Evolutionary conservation across 805 yeast genomes (phyloP).

Genomic region (Komagataella kurtzmanii): DNA sequence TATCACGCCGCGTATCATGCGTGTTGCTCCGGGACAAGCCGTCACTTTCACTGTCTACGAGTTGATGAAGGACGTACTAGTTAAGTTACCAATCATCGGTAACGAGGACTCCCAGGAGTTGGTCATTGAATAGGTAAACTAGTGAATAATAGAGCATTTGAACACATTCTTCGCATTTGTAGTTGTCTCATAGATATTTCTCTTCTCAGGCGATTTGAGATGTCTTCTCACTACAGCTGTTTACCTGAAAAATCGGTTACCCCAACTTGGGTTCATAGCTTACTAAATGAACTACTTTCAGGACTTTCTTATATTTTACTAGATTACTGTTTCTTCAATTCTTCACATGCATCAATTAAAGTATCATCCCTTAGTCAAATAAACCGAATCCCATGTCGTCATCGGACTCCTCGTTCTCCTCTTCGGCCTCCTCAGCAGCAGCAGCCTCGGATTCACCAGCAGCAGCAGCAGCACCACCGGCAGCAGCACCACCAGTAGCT

Average conservation of each 20-base stretch:
- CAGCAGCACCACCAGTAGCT: conserved; percentile 57
- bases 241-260: neutral
- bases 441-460: conserved; percentile 55
- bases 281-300: neutral
- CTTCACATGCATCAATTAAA: neutral
- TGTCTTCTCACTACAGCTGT: neutral
- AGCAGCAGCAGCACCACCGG: conserved; percentile 47
- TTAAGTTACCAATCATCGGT: conserved; percentile 17
- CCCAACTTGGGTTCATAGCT: neutral
- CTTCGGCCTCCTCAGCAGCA: conserved; percentile 42
- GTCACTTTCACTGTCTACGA: conserved; percentile 97
- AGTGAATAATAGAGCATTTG: neutral
- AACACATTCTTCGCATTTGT: neutral
- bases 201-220: neutral
- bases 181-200: neutral
- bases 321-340: neutral
- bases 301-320: neutral
- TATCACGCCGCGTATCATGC: conserved; percentile 96
- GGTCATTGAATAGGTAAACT: neutral
- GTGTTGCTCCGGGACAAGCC: conserved; percentile 99
- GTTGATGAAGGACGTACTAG: conserved; percentile 60
- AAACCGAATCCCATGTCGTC: conserved; percentile 94
- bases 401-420: conserved; percentile 38
- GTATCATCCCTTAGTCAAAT: conserved; percentile 49
- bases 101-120: conserved; percentile 6